phyloP scores from a whole-genome alignment of 1,284 basidiomycete genomes.

The Apiotrichum siamense region DNA sequence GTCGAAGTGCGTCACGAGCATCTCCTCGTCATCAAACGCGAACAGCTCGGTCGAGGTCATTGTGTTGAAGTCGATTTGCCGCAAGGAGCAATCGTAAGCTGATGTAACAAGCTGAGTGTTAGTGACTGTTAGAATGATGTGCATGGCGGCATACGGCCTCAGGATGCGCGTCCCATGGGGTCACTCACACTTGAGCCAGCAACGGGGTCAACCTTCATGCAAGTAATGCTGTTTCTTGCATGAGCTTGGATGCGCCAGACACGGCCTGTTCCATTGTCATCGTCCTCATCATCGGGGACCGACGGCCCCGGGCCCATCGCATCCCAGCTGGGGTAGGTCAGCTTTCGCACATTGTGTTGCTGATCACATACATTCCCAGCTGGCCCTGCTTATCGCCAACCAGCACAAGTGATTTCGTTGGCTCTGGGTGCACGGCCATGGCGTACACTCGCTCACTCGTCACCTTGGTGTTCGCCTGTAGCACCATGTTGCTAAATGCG shows the following conservation, averaged over 20 bases:
- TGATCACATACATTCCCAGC: constrained; percentile 45
- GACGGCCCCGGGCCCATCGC: constrained; percentile 24
- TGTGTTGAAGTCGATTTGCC: constrained; percentile 45
- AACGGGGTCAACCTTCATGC: constrained; percentile 46
- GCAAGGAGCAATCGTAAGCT: constrained; percentile 50
- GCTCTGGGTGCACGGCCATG: constrained; percentile 49
- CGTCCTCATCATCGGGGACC: constrained; percentile 22
- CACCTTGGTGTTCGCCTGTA: constrained; percentile 44
- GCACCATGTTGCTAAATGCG: constrained; percentile 33
- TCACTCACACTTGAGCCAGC: constrained; percentile 41
- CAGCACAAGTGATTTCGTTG: constrained; percentile 47
- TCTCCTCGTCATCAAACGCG: constrained; percentile 45
- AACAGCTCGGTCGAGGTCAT: constrained; percentile 46
- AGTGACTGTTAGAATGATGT: neutral
- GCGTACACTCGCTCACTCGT: constrained; percentile 48
- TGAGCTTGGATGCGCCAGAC: constrained; percentile 49
- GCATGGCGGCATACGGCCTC: neutral
- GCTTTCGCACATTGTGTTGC: neutral
- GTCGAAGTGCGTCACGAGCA: constrained; percentile 50
- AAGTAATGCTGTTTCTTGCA: constrained; percentile 40
- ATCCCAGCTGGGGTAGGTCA: constrained; percentile 42
- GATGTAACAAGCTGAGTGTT: constrained; percentile 45
- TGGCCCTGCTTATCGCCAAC: constrained; percentile 49
- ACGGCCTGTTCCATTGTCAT: constrained; percentile 26
- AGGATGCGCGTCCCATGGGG: neutral